Evolutionary conservation across 768 basidiomycete species (phyloP).

Genomic region (Crepidotus variabilis): DNA sequence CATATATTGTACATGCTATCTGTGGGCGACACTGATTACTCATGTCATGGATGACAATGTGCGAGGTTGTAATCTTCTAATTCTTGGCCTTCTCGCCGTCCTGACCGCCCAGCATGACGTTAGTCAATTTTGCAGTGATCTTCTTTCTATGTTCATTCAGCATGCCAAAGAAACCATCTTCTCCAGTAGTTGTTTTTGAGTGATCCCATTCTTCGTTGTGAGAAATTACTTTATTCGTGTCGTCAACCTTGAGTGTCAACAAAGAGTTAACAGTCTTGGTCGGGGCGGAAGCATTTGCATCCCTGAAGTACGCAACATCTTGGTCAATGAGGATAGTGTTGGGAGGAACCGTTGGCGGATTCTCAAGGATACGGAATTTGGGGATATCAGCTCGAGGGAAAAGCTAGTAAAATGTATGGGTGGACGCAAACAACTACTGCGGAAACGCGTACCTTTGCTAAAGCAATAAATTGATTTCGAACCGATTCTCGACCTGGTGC

Average conservation of each 20-base stretch:
- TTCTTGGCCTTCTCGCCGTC: background rate
- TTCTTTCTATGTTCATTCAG: conserved; percentile 44
- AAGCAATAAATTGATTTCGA: conserved; percentile 39
- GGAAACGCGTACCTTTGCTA: conserved; percentile 31
- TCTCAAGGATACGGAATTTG: conserved; percentile 37
- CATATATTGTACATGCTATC: too few species aligned
- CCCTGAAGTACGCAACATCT: conserved; percentile 41
- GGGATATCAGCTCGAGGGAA: conserved; percentile 40
- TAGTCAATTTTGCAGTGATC: conserved; percentile 31
- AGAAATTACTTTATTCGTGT: conserved; percentile 29
- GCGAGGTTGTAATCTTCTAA: too few species aligned
- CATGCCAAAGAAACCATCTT: conserved; percentile 41
- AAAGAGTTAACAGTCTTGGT: conserved; percentile 44
- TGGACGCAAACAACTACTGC: background rate
- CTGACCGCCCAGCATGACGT: conserved; percentile 20
- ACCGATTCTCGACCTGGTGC: conserved; percentile 36
- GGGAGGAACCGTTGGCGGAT: conserved; percentile 30
- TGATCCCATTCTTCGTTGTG: conserved; percentile 47
- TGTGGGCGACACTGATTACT: background rate
- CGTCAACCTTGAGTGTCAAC: conserved; percentile 36
- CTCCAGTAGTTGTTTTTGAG: conserved; percentile 27
- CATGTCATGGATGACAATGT: background rate
- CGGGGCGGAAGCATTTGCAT: conserved; percentile 30
- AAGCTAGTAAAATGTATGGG: conserved; percentile 21
- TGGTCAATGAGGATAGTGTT: conserved; percentile 42